Conservation (phyloP, 768 basidiomycete genomes). For the Tricholoma flavovirens region DNA sequence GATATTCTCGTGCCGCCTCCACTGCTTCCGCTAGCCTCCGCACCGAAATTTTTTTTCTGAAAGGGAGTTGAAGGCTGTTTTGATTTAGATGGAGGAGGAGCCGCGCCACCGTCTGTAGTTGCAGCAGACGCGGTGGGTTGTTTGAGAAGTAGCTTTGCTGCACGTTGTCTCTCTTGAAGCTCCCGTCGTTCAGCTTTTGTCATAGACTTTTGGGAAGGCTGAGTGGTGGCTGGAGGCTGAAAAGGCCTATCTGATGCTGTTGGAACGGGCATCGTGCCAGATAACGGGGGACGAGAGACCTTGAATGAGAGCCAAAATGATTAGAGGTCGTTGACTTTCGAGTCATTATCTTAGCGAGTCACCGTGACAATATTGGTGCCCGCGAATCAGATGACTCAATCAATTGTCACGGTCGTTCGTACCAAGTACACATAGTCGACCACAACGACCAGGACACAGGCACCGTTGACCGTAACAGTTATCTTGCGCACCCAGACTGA, state of each 20-base stretch:
- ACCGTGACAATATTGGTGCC: no score
- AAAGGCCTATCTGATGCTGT: conserved; percentile 17
- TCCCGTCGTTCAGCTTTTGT: conserved; percentile 78
- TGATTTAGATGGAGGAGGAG: conserved; percentile 18
- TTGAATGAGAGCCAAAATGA: neutral
- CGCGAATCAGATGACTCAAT: no score
- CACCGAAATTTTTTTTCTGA: conserved; percentile 28
- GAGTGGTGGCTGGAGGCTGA: conserved; percentile 10
- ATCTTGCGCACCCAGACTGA: neutral
- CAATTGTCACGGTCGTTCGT: no score
- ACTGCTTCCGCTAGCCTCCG: conserved; percentile 20
- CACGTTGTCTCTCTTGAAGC: conserved; percentile 73
- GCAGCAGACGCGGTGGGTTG: conserved; percentile 11
- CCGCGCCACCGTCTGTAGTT: conserved; percentile 17
- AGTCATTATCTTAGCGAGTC: conserved; percentile 12
- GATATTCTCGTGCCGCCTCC: conserved; percentile 13
- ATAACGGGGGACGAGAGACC: neutral
- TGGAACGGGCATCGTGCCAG: conserved; percentile 27
- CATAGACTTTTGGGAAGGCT: conserved; percentile 63
- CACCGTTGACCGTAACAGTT: neutral
- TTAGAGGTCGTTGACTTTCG: neutral
- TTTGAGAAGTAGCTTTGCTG: conserved; percentile 59
- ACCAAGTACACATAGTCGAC: no score
- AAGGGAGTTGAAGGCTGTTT: conserved; percentile 24
- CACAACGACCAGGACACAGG: neutral